phyloP scores from a whole-genome alignment of 176 grass and related monocot genomes.

The Oryza punctata region DNA sequence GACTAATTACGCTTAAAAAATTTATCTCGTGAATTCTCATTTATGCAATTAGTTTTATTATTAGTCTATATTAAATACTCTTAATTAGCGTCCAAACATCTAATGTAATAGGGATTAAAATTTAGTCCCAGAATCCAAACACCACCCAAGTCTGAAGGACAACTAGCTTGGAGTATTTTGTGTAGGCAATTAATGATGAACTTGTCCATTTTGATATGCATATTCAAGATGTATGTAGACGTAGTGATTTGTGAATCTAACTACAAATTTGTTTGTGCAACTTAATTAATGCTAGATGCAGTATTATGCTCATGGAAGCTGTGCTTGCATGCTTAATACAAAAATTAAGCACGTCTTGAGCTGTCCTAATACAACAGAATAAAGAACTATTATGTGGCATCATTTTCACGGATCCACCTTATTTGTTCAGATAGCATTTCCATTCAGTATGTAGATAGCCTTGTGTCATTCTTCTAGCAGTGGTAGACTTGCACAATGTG shows the following conservation, averaged over 20 bases:
- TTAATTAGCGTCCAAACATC: too few species aligned
- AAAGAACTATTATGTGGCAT: neutral
- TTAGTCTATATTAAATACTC: too few species aligned
- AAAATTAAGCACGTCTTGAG: constrained; percentile 24
- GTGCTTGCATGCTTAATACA: constrained; percentile 31
- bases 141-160: constrained; percentile 22
- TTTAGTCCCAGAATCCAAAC: too few species aligned
- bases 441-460: neutral
- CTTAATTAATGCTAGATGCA: constrained; percentile 28
- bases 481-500: neutral
- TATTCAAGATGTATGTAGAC: constrained; percentile 22
- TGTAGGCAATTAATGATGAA: constrained; percentile 7
- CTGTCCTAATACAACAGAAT: neutral
- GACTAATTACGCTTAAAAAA: too few species aligned
- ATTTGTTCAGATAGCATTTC: neutral
- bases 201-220: constrained; percentile 15
- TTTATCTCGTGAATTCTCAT: too few species aligned
- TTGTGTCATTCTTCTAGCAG: too few species aligned
- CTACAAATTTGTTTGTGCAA: neutral
- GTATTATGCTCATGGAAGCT: constrained; percentile 6
- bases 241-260: constrained; percentile 11
- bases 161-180: constrained; percentile 31
- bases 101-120: too few species aligned
- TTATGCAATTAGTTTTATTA: too few species aligned
- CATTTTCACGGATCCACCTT: constrained; percentile 16